phyloP scores from a whole-genome alignment of 345 rosid genomes.

The Eucalyptus cloeziana region DNA sequence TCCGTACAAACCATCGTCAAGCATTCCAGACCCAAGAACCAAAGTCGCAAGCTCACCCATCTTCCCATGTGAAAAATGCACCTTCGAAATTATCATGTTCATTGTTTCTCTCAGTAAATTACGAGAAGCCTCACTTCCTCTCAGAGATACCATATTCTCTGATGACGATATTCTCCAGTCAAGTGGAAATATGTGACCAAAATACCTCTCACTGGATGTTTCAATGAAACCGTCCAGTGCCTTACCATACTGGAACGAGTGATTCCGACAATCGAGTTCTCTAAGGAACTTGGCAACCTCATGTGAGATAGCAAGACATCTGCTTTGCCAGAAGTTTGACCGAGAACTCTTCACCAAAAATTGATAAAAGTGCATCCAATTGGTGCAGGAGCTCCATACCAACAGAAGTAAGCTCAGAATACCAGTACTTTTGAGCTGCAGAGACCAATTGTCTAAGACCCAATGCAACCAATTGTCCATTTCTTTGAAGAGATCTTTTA shows the following conservation, averaged over 20 bases:
- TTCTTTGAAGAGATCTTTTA: background rate
- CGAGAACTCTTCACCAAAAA: background rate
- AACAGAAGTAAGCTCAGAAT: slow-evolving; percentile 14
- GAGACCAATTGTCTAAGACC: slow-evolving; percentile 8
- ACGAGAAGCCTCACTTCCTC: slow-evolving; percentile 9
- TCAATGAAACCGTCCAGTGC: background rate
- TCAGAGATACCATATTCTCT: slow-evolving; percentile 11
- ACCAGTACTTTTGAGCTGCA: slow-evolving; percentile 19
- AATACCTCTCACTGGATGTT: background rate
- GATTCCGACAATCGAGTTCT: background rate
- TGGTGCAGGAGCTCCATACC: slow-evolving; percentile 15
- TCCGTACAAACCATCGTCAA: background rate
- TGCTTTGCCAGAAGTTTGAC: slow-evolving; percentile 2
- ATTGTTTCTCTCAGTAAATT: slow-evolving; percentile 4
- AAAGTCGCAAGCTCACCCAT: slow-evolving; percentile 14
- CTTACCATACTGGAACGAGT: background rate
- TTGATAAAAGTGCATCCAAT: slow-evolving; percentile 10
- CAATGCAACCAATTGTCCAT: background rate
- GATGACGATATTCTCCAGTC: slow-evolving; percentile 16
- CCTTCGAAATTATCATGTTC: background rate
- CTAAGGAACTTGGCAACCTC: slow-evolving; percentile 20
- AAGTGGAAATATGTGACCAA: slow-evolving; percentile 14
- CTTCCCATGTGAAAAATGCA: slow-evolving; percentile 10
- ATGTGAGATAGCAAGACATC: slow-evolving; percentile 1
- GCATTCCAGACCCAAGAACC: slow-evolving; percentile 26